phyloP scores from a whole-genome alignment of 192 early-diverging fungal species.

The Obelidium mucronatum region DNA sequence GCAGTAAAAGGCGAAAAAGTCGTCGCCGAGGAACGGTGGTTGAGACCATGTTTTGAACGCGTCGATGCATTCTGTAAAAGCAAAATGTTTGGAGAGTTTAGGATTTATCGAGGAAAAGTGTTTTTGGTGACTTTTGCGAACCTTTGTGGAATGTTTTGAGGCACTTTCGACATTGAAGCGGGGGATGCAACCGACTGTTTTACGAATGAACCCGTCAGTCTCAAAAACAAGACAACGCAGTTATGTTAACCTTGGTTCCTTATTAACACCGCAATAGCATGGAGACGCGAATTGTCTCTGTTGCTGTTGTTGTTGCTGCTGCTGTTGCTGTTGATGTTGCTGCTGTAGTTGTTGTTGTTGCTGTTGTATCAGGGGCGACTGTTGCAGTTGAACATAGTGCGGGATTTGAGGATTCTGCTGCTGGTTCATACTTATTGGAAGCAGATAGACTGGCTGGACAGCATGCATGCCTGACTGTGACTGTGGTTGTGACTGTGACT shows the following conservation, averaged over 20 bases:
- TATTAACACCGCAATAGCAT: slow-evolving; percentile 2
- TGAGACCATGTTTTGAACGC: slow-evolving; percentile 59
- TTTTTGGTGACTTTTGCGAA: neutral
- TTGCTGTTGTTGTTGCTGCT: neutral
- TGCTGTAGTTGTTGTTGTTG: neutral
- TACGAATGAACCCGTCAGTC: no score
- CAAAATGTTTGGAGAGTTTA: neutral
- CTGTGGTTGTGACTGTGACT: neutral
- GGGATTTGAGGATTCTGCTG: neutral
- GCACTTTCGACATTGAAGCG: slow-evolving; percentile 36
- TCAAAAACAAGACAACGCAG: neutral
- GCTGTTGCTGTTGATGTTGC: neutral
- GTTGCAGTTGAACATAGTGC: neutral
- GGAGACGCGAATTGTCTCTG: neutral
- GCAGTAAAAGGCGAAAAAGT: slow-evolving; percentile 73
- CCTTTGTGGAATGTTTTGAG: slow-evolving; percentile 43
- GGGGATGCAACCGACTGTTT: neutral
- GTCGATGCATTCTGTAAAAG: slow-evolving; percentile 58
- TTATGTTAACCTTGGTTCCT: neutral
- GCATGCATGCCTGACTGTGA: neutral
- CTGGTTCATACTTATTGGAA: no score
- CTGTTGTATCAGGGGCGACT: neutral
- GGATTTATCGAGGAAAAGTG: neutral
- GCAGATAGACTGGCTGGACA: neutral
- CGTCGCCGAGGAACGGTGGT: slow-evolving; percentile 70